Conservation (phyloP, 768 basidiomycete species). For the Mrakia hoshinonis region DNA sequence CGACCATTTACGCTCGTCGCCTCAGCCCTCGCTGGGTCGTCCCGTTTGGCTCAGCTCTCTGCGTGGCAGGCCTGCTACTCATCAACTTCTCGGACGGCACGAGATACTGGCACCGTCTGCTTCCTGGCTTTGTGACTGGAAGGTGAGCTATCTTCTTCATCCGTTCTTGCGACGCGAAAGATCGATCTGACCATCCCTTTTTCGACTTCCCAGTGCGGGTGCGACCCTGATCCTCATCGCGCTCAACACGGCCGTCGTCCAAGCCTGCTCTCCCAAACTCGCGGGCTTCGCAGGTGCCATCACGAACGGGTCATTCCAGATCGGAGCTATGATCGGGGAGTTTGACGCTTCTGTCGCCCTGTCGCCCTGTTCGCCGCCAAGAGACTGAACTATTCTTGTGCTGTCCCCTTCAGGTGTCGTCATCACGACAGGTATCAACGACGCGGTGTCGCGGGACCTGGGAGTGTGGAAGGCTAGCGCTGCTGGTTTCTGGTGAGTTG, state of each 20-base stretch:
- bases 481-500: background rate
- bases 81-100: background rate
- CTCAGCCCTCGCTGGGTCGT: conserved; percentile 1
- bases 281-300: background rate
- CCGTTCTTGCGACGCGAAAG: too few relatives aligned
- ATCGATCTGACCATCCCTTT: too few relatives aligned
- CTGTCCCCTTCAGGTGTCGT: background rate
- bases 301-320: background rate
- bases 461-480: background rate
- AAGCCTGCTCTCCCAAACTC: background rate
- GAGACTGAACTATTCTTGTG: background rate
- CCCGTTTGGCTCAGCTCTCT: background rate
- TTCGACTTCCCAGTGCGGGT: background rate
- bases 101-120: background rate
- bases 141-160: background rate
- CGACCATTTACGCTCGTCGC: background rate
- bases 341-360: background rate
- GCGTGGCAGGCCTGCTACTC: background rate
- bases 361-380: background rate
- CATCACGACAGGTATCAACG: background rate
- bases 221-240: background rate
- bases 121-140: background rate
- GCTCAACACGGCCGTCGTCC: background rate
- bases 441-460: background rate
- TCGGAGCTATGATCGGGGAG: background rate